These are phyloP conservation scores for Globisporangium cystogenes DNA, from an alignment of 352 stramenopile species.

Conservation along the genomic window DNA sequence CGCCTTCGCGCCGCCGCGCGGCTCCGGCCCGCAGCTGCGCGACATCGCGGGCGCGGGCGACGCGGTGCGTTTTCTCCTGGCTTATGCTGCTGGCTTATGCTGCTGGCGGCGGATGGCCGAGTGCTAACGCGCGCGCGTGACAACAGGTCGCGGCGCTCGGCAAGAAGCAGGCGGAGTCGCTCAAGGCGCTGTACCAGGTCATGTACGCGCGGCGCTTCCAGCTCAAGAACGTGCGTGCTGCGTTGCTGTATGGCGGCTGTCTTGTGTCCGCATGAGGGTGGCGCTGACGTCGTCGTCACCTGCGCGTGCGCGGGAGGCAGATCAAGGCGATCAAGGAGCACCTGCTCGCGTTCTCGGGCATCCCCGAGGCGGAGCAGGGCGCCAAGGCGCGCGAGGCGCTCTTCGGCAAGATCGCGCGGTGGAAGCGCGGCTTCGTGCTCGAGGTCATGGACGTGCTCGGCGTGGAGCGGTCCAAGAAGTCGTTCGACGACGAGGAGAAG, in stretches of 20 bases:
- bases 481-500: conserved; percentile 63
- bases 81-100: too few species aligned
- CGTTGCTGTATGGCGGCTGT: background rate
- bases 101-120: too few species aligned
- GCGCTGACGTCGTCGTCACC: background rate
- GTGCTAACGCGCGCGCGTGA: conserved; percentile 1
- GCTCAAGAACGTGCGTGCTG: conserved; percentile 58
- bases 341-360: conserved; percentile 72
- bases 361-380: conserved; percentile 45
- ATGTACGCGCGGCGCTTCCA: conserved; percentile 79
- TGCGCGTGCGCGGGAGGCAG: conserved; percentile 16
- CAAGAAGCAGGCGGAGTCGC: conserved; percentile 68
- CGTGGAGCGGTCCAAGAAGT: conserved; percentile 83
- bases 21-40: conserved; percentile 46
- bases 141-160: conserved; percentile 48
- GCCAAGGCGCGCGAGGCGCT: conserved; percentile 61
- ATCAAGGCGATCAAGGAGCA: conserved; percentile 79
- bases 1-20: conserved; percentile 54
- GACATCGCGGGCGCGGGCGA: conserved; percentile 54
- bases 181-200: conserved; percentile 77
- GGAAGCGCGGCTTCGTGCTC: conserved; percentile 65
- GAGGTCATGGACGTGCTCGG: conserved; percentile 76
- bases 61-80: conserved; percentile 42
- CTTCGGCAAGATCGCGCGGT: conserved; percentile 56
- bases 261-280: background rate